Conservation (phyloP, 345 rosid species). For the Brassica juncea region DNA sequence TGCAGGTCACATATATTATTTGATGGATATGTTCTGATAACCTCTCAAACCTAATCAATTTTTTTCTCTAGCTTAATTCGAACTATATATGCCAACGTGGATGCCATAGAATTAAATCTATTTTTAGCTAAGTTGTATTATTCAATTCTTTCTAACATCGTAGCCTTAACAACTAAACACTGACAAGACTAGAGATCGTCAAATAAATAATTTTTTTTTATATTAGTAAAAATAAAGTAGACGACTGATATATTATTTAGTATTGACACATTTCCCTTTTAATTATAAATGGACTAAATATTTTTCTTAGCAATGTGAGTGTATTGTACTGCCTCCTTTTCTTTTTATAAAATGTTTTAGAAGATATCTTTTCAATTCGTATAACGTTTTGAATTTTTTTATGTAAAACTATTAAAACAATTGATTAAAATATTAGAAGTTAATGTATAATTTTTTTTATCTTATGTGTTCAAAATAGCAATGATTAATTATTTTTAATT, state of each 20-base stretch:
- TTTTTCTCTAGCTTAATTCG: slow-evolving; percentile 21
- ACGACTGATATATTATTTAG: background rate
- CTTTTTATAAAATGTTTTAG: too few relatives aligned
- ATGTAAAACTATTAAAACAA: too few relatives aligned
- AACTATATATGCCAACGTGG: slow-evolving; percentile 20
- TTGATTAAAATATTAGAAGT: too few relatives aligned
- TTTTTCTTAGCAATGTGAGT: background rate
- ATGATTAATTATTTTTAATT: too few relatives aligned
- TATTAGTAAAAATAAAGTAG: background rate
- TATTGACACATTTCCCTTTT: background rate
- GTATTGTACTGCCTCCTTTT: too few relatives aligned
- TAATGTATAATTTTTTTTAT: too few relatives aligned
- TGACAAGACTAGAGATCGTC: background rate
- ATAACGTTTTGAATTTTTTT: too few relatives aligned
- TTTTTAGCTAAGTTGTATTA: background rate
- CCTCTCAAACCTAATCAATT: slow-evolving; percentile 36
- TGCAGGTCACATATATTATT: slow-evolving; percentile 24
- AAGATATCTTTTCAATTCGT: too few relatives aligned
- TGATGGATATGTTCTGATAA: slow-evolving; percentile 37
- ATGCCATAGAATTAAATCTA: slow-evolving; percentile 20
- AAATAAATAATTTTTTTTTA: background rate
- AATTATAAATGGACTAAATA: background rate
- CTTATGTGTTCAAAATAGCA: too few relatives aligned
- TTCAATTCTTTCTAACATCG: background rate
- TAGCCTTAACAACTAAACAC: background rate